phyloP scores from a whole-genome alignment of 2,329 filamentous ascomycete genomes.

The Dactylonectria estremocensis region DNA sequence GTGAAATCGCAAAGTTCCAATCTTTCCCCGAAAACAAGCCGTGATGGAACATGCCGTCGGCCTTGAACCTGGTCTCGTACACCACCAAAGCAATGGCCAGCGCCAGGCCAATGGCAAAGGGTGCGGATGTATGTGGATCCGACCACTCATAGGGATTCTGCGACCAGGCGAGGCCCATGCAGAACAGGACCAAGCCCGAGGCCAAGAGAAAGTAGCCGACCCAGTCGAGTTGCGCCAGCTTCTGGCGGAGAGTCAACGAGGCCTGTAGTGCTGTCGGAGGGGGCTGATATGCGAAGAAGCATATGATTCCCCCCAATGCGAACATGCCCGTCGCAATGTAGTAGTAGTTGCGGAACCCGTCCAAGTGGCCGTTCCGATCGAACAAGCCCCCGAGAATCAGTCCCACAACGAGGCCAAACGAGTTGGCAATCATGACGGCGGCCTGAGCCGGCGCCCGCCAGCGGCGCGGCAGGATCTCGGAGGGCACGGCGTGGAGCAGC shows the following conservation, averaged over 20 bases:
- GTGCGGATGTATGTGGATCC: conserved; percentile 53
- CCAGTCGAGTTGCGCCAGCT: conserved; percentile 57
- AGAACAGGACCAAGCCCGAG: conserved; percentile 56
- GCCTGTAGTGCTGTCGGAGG: conserved; percentile 26
- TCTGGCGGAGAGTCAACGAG: conserved; percentile 42
- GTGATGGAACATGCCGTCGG: conserved; percentile 60
- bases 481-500: conserved; percentile 33
- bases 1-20: conserved; percentile 56
- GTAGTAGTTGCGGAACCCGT: conserved; percentile 36
- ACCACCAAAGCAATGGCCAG: conserved; percentile 46
- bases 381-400: conserved; percentile 31
- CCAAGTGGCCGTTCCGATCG: background rate
- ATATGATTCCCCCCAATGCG: conserved; percentile 11
- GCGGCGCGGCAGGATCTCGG: conserved; percentile 35
- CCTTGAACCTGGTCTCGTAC: conserved; percentile 55
- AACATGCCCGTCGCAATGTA: conserved; percentile 30
- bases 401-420: conserved; percentile 27
- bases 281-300: conserved; percentile 29
- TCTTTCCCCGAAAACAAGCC: conserved; percentile 51
- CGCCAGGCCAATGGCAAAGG: conserved; percentile 54
- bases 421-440: conserved; percentile 32
- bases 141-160: conserved; percentile 58
- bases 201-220: conserved; percentile 55
- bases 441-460: conserved; percentile 34
- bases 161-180: conserved; percentile 57